Base-by-base conservation (phyloP, 2,329 filamentous ascomycete genomes). In the Exophiala oligosperma region DNA sequence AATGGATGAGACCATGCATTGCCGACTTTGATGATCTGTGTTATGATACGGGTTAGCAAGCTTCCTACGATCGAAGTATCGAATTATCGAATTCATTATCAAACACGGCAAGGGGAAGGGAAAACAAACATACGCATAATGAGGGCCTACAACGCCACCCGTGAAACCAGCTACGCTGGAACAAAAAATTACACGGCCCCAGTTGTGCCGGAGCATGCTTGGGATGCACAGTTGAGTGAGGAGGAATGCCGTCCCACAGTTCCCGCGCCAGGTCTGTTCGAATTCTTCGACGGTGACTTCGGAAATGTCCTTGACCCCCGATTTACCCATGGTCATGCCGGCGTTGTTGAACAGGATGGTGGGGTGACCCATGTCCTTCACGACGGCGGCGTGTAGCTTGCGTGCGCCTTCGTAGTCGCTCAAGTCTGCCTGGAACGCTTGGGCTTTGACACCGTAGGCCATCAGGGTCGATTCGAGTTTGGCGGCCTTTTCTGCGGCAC, bases 221-320 rank as follows among this genome's bases (percentile, higher is more conserved):
- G 84, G 81, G 4, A 87, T 79, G 43, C 80, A 78, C 5, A 83
- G 77, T 69, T 87, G 86, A 3, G 80, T 78, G 0, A 88, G 76
- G 41, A 88, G 74, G 66, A 88, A 88, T 0, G 83, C 80, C 4
- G 85, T 82, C 28, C 83, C 77, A 49, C 87, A 74, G 67, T 88
- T 89, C 51, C 87, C 78, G 54, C 79, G 81, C 56, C 87, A 73
- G 4, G 82, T 87, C 66, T 82, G 74, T 67, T 88, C 85, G 67
- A 87, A 88, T 67, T 88, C 84, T 50, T 85, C 83, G 26, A 88
- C 69, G 9, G 78, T 76, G 61, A 88, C 86, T 56, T 87, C 84
- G 66, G 77, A 75, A 49, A 84, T 76, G 28, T 65, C 59, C 40
- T 65, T 65, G 52, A 66, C 52, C 12, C 77, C 71, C 21, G 84